Evolutionary conservation across 805 yeast species (phyloP).

Genomic region (Maudiozyma serrabonitensis): DNA sequence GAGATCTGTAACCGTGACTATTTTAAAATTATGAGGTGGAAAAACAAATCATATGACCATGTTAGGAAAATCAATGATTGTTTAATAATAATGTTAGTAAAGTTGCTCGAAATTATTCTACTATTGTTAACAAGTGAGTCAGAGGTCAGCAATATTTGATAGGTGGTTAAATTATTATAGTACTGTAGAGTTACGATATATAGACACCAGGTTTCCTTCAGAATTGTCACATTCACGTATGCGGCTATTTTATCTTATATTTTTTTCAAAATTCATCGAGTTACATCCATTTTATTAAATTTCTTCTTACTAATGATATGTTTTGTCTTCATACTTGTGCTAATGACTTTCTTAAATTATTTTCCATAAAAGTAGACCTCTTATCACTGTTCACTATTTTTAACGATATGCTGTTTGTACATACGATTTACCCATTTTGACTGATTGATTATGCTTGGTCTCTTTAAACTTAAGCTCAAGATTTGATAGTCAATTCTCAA

Average conservation of each 20-base stretch:
- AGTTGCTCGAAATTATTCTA: not conserved
- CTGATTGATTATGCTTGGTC: conserved; percentile 22
- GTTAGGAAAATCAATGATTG: too few species aligned
- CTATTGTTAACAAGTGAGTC: too few species aligned
- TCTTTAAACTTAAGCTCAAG: not conserved
- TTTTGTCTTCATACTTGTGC: not conserved
- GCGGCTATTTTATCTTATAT: too few species aligned
- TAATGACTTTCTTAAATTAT: not conserved
- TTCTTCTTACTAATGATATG: too few species aligned
- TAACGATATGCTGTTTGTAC: conserved; percentile 7
- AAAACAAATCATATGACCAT: too few species aligned
- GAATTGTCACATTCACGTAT: too few species aligned
- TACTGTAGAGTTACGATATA: too few species aligned
- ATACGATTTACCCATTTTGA: conserved; percentile 36
- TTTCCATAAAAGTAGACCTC: not conserved
- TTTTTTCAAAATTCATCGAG: too few species aligned
- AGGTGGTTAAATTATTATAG: too few species aligned
- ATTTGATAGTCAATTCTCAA: not conserved
- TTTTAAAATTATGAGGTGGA: conserved; percentile 5
- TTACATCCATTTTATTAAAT: too few species aligned
- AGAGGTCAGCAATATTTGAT: too few species aligned
- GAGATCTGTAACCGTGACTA: conserved; percentile 99
- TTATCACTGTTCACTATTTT: not conserved
- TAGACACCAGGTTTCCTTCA: too few species aligned
- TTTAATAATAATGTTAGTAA: not conserved